phyloP scores from a whole-genome alignment of 768 basidiomycete genomes.

The Boletus tomentosulus region DNA sequence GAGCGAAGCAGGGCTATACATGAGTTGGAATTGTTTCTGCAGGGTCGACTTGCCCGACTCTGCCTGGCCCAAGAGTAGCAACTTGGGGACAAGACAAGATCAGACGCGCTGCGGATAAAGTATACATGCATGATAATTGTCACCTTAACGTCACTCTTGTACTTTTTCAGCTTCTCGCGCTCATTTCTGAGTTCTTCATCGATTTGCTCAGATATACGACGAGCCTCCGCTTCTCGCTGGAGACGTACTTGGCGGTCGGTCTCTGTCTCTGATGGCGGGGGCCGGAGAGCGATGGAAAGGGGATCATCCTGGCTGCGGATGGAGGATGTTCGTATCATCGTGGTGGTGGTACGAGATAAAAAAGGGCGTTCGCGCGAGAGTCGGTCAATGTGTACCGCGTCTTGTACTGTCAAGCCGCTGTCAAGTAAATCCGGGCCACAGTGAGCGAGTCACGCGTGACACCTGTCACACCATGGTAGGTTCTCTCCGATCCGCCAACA shows the following conservation, averaged over 20 bases:
- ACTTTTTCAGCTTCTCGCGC: slow-evolving; percentile 58
- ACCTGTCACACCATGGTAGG: slow-evolving; percentile 27
- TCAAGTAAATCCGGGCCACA: not conserved
- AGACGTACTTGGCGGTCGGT: slow-evolving; percentile 59
- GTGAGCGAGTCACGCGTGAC: slow-evolving; percentile 24
- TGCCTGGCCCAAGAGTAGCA: slow-evolving; percentile 73
- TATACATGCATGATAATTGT: slow-evolving; percentile 1
- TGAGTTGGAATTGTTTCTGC: slow-evolving; percentile 77
- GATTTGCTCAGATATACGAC: slow-evolving; percentile 72
- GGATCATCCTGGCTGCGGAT: slow-evolving; percentile 76
- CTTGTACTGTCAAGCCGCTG: not conserved
- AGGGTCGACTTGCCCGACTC: slow-evolving; percentile 77
- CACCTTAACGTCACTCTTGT: slow-evolving; percentile 75
- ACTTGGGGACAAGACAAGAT: slow-evolving; percentile 36
- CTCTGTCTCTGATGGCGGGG: slow-evolving; percentile 63
- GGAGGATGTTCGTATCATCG: slow-evolving; percentile 63
- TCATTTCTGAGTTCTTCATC: slow-evolving; percentile 76
- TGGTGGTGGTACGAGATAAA: slow-evolving; percentile 36
- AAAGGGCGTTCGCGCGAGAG: not conserved
- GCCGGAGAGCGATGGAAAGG: slow-evolving; percentile 60
- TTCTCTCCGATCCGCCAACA: slow-evolving; percentile 22
- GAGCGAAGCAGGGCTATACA: slow-evolving; percentile 70
- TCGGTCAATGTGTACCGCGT: not conserved
- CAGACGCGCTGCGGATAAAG: not conserved
- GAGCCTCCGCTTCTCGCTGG: slow-evolving; percentile 66